A percentile compares a stretch with the other conserved stretches of the same genome.
Conservation (phyloP, 176 grass and related monocot genomes). For the Carex cristatella region DNA sequence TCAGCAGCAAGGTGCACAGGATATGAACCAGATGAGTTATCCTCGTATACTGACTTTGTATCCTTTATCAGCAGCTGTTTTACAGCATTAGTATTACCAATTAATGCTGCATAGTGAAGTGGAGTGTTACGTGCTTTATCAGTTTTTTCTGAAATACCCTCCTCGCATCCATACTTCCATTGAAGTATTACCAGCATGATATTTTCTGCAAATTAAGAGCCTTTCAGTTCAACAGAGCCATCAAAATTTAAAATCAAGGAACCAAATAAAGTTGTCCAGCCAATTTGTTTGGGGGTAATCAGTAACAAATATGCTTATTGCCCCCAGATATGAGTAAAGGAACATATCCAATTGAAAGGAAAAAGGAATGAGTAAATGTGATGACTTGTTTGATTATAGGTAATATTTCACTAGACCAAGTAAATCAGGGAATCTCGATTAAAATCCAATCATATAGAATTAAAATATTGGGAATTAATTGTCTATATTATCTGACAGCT, state of each 20-base stretch:
- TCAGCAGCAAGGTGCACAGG: slow-evolving; percentile 65
- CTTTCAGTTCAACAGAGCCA: too few relatives aligned
- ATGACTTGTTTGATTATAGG: slow-evolving; percentile 35
- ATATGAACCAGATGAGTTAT: slow-evolving; percentile 31
- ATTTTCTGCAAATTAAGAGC: too few relatives aligned
- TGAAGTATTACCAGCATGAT: neutral
- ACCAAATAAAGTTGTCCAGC: too few relatives aligned
- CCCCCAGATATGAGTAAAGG: slow-evolving; percentile 28
- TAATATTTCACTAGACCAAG: slow-evolving; percentile 39
- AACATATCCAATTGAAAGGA: neutral
- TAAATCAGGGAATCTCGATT: slow-evolving; percentile 13
- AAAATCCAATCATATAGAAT: neutral
- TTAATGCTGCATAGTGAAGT: neutral
- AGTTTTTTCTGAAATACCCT: neutral
- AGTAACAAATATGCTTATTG: too few relatives aligned
- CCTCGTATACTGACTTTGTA: neutral
- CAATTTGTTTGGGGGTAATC: too few relatives aligned
- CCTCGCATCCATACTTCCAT: neutral
- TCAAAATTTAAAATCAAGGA: too few relatives aligned
- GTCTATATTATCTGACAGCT: too few relatives aligned
- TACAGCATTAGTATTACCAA: neutral
- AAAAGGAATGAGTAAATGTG: neutral
- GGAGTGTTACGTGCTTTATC: neutral
- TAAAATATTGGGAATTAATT: neutral
- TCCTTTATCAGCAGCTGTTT: neutral